Conservation (phyloP, 768 basidiomycete genomes). For the Pisolithus orientalis region DNA sequence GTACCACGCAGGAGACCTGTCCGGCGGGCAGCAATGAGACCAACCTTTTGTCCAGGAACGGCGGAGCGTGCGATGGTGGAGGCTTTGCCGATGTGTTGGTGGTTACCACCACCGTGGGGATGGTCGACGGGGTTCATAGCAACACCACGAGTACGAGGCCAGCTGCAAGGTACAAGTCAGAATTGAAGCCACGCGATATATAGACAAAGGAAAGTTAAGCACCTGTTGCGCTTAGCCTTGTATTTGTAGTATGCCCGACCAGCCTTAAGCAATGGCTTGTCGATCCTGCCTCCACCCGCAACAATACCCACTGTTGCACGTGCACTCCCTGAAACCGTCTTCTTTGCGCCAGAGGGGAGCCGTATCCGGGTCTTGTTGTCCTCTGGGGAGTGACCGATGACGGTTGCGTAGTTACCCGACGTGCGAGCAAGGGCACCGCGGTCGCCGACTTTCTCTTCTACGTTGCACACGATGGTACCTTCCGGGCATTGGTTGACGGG, state of each 20-base stretch:
- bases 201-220: conserved; percentile 18
- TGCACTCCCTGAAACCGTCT: conserved; percentile 79
- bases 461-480: conserved; percentile 99
- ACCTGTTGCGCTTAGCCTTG: conserved; percentile 99
- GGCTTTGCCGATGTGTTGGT: conserved; percentile 98
- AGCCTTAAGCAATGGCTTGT: conserved; percentile 99
- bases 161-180: conserved; percentile 40
- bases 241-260: conserved; percentile 93
- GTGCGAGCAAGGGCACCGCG: conserved; percentile 96
- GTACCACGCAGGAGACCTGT: conserved; percentile 99
- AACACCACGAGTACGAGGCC: conserved; percentile 99
- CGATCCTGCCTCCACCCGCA: conserved; percentile 97
- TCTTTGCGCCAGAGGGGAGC: conserved; percentile 92
- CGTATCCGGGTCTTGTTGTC: conserved; percentile 93
- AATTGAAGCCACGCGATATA: conserved; percentile 23
- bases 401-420: conserved; percentile 97
- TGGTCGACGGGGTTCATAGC: conserved; percentile 99
- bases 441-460: conserved; percentile 97
- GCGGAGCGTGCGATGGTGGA: conserved; percentile 95
- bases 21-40: conserved; percentile 94
- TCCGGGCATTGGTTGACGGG: conserved; percentile 93
- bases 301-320: conserved; percentile 96
- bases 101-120: conserved; percentile 99
- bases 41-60: conserved; percentile 99
- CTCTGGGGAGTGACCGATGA: conserved; percentile 95